phyloP scores from a whole-genome alignment of 1,284 basidiomycete genomes.

The Exsudoporus floridanus region DNA sequence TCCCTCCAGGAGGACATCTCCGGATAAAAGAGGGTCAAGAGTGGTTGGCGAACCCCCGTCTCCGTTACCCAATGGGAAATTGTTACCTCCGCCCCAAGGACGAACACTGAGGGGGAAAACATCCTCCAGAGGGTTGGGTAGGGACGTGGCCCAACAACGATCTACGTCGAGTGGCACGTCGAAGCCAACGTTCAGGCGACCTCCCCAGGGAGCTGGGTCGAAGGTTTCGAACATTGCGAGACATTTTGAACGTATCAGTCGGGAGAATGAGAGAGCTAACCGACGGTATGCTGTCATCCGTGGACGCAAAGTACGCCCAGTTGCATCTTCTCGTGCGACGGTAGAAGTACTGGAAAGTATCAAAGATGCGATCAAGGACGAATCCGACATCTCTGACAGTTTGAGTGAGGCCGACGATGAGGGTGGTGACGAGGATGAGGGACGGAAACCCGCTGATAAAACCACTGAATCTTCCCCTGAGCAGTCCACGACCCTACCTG shows the following conservation, averaged over 20 bases:
- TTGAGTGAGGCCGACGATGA: constrained; percentile 90
- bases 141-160: constrained; percentile 52
- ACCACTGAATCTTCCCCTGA: constrained; percentile 39
- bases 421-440: constrained; percentile 69
- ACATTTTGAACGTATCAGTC: constrained; percentile 72
- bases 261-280: constrained; percentile 66
- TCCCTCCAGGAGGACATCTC: constrained; percentile 66
- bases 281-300: constrained; percentile 77
- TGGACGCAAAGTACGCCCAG: constrained; percentile 89
- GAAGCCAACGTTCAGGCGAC: constrained; percentile 56
- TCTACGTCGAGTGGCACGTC: constrained; percentile 38
- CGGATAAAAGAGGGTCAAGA: constrained; percentile 59
- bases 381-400: constrained; percentile 75
- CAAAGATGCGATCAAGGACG: constrained; percentile 89
- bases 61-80: constrained; percentile 43
- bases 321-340: constrained; percentile 85
- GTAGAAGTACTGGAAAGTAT: constrained; percentile 91
- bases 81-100: constrained; percentile 19
- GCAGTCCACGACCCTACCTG: constrained; percentile 34
- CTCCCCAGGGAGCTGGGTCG: constrained; percentile 46
- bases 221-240: constrained; percentile 77
- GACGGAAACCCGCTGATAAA: constrained; percentile 32
- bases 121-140: constrained; percentile 41
- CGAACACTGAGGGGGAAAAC: constrained; percentile 42
- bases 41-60: constrained; percentile 39